Conservation (phyloP, 495 filamentous ascomycete genomes). For the Xylaria scruposa region DNA sequence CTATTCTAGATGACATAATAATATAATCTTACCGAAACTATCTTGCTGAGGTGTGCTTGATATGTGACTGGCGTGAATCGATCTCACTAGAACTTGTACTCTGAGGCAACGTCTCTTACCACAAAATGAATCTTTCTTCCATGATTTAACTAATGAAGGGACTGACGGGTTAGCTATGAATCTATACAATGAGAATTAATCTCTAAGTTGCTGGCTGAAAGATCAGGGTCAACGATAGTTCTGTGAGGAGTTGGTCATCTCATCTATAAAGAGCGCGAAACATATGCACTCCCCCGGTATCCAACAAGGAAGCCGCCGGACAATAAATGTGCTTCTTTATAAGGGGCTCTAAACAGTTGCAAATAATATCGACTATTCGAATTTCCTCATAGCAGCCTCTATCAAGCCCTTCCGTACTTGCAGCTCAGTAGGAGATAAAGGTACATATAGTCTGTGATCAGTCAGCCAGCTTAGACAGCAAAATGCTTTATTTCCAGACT, state of each 20-base stretch:
- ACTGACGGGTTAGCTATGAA: not conserved
- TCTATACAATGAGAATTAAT: not conserved
- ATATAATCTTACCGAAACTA: not conserved
- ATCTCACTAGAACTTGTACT: not conserved
- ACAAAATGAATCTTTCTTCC: not conserved
- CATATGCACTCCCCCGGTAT: not conserved
- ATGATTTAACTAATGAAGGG: no score
- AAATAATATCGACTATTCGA: not conserved
- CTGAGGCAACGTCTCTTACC: not conserved
- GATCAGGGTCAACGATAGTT: not conserved
- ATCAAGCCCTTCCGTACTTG: not conserved
- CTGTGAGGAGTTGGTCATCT: not conserved
- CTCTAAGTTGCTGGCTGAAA: not conserved
- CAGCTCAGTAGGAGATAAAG: not conserved
- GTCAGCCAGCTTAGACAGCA: not conserved
- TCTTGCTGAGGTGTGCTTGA: not conserved
- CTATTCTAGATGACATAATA: not conserved
- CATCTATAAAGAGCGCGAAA: not conserved
- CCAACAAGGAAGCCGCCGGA: not conserved
- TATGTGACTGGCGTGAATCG: not conserved
- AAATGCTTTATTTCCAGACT: not conserved
- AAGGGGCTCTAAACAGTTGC: not conserved
- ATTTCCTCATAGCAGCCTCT: not conserved
- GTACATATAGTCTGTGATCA: not conserved
- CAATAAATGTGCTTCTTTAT: not conserved